Percentiles rank a stretch among this genome's conserved stretches.
phyloP scores from a whole-genome alignment of 1,284 basidiomycete genomes.

The Papiliotrema terrestris region DNA sequence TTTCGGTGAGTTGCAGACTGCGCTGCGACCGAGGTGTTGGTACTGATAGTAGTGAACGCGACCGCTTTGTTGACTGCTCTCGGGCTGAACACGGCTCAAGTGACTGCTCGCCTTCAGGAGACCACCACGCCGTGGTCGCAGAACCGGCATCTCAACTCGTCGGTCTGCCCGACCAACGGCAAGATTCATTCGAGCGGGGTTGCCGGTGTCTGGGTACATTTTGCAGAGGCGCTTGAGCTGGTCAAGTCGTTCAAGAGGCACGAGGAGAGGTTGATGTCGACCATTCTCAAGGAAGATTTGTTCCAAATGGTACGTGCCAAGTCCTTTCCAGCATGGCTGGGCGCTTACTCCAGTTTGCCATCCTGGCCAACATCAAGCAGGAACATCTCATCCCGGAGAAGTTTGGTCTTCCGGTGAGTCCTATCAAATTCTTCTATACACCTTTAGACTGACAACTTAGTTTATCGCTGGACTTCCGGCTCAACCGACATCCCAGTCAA shows the following conservation, averaged over 20 bases:
- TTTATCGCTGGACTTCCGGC: slow-evolving; percentile 7
- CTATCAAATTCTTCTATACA: background rate
- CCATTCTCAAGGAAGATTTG: slow-evolving; percentile 35
- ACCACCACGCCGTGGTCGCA: no score
- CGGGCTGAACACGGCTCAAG: slow-evolving; percentile 12
- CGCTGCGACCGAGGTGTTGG: background rate
- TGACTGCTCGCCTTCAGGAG: no score
- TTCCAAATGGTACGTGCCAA: slow-evolving; percentile 24
- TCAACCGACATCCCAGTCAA: background rate
- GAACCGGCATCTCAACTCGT: slow-evolving; percentile 21
- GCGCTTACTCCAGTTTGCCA: slow-evolving; percentile 23
- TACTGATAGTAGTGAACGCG: slow-evolving; percentile 33
- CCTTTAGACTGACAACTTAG: background rate
- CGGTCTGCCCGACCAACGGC: slow-evolving; percentile 13
- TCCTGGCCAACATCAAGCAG: slow-evolving; percentile 33
- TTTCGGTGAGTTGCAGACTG: slow-evolving; percentile 26
- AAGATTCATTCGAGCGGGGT: slow-evolving; percentile 32
- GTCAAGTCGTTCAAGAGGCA: slow-evolving; percentile 22
- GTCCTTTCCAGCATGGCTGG: background rate
- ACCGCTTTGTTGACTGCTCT: slow-evolving; percentile 37
- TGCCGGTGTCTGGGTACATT: slow-evolving; percentile 38
- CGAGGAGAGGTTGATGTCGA: slow-evolving; percentile 22
- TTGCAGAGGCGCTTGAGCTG: slow-evolving; percentile 32
- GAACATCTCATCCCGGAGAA: slow-evolving; percentile 29
- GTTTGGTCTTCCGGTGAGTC: slow-evolving; percentile 31